Conservation (phyloP, 2,329 filamentous ascomycete genomes). For the Parasarocladium wereldwijsianum region DNA sequence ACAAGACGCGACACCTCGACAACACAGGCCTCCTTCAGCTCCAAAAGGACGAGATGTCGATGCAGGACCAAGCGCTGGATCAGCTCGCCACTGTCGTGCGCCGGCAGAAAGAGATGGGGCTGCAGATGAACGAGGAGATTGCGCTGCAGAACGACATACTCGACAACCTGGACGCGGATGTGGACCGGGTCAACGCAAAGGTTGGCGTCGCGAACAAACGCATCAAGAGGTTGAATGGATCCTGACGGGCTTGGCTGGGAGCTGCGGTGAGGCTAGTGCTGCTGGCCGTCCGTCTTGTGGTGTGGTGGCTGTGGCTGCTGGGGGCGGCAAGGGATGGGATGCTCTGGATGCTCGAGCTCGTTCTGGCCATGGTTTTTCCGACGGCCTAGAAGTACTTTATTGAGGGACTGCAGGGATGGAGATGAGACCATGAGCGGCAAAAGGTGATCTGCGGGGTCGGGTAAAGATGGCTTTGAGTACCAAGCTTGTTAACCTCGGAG, state of each 20-base stretch:
- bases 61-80: slow-evolving; percentile 62
- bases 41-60: slow-evolving; percentile 57
- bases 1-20: slow-evolving; percentile 61
- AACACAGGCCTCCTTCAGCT: slow-evolving; percentile 61
- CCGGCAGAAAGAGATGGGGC: slow-evolving; percentile 63
- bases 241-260: slow-evolving; percentile 20
- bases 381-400: too few relatives aligned
- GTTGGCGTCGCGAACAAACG: slow-evolving; percentile 60
- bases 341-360: slow-evolving; percentile 6
- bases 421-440: too few relatives aligned
- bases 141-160: slow-evolving; percentile 58
- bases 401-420: too few relatives aligned
- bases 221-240: slow-evolving; percentile 55
- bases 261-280: slow-evolving; percentile 14
- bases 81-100: slow-evolving; percentile 54
- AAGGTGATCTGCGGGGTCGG: too few relatives aligned
- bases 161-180: slow-evolving; percentile 49
- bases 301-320: slow-evolving; percentile 17
- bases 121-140: slow-evolving; percentile 62
- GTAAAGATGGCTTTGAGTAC: too few relatives aligned
- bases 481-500: too few relatives aligned
- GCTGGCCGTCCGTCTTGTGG: slow-evolving; percentile 13
- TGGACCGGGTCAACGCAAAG: slow-evolving; percentile 51
- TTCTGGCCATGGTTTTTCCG: slow-evolving; percentile 1
- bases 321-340: slow-evolving; percentile 9